Conservation (phyloP, 1,284 basidiomycete species). For the Apiotrichum veenhuisii region DNA sequence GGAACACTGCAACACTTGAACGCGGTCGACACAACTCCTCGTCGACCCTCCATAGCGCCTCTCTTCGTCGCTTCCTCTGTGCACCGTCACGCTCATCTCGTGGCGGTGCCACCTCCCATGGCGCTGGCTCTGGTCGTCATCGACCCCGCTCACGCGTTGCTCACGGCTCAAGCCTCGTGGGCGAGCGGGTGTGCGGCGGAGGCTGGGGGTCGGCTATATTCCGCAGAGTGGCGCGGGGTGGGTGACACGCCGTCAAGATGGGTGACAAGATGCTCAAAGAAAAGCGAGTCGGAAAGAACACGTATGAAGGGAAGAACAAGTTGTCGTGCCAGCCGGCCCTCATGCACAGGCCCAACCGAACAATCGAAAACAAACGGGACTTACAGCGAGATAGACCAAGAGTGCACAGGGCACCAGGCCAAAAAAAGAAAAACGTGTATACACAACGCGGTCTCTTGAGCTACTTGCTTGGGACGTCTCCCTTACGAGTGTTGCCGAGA, state of each 20-base stretch:
- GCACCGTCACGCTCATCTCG: neutral
- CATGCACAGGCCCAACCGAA: neutral
- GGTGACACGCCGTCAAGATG: neutral
- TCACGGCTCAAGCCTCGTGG: constrained; percentile 22
- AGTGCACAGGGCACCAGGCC: constrained; percentile 1
- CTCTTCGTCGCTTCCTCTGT: neutral
- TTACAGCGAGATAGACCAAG: constrained; percentile 5
- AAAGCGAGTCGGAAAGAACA: neutral
- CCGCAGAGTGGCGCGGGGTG: constrained; percentile 4
- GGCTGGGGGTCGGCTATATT: constrained; percentile 18
- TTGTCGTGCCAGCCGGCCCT: neutral
- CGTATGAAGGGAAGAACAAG: neutral
- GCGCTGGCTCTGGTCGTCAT: constrained; percentile 10
- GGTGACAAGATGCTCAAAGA: neutral
- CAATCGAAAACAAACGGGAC: constrained; percentile 9
- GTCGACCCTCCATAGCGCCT: neutral
- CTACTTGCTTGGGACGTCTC: neutral
- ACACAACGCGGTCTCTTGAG: constrained; percentile 2
- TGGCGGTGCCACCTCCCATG: neutral
- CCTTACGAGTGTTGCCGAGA: neutral
- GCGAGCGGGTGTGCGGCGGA: constrained; percentile 26
- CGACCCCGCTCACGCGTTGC: constrained; percentile 24
- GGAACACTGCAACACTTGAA: neutral
- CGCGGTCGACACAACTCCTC: neutral
- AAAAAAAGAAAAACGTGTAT: neutral